Conservation (phyloP, 106 monocot species). For the Dendrobium catenatum region DNA sequence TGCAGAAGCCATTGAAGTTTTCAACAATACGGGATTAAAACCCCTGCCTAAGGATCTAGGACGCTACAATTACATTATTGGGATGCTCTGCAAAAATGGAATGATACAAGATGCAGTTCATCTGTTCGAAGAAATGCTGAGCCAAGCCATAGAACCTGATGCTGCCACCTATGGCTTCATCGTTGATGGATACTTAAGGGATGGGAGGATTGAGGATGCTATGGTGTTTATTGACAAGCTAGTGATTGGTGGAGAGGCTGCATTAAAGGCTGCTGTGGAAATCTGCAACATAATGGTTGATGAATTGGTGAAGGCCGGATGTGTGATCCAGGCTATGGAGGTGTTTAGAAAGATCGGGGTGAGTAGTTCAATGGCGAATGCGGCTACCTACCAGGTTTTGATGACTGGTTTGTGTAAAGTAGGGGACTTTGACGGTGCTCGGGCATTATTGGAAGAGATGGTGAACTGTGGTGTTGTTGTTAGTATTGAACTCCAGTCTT, state of each 20-base stretch:
- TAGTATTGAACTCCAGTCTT: slow-evolving; percentile 28
- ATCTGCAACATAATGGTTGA: slow-evolving; percentile 61
- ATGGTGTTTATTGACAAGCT: slow-evolving; percentile 49
- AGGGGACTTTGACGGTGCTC: slow-evolving; percentile 41
- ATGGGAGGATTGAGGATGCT: slow-evolving; percentile 38
- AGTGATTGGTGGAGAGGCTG: slow-evolving; percentile 27
- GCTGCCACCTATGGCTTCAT: slow-evolving; percentile 49
- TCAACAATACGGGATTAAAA: slow-evolving; percentile 51
- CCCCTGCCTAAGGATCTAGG: slow-evolving; percentile 53
- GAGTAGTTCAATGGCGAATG: slow-evolving; percentile 41
- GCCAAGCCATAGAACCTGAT: slow-evolving; percentile 50
- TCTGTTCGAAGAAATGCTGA: slow-evolving; percentile 68
- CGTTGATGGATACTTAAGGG: slow-evolving; percentile 44
- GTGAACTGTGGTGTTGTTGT: slow-evolving; percentile 22
- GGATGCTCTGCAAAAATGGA: slow-evolving; percentile 55
- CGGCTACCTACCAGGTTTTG: slow-evolving; percentile 41
- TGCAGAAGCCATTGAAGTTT: slow-evolving; percentile 58
- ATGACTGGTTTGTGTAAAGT: slow-evolving; percentile 50
- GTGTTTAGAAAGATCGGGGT: slow-evolving; percentile 54
- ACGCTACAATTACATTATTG: slow-evolving; percentile 68
- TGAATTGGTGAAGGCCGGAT: slow-evolving; percentile 50
- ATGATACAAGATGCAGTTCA: slow-evolving; percentile 39
- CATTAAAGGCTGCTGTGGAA: slow-evolving; percentile 35
- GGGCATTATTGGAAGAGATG: slow-evolving; percentile 56
- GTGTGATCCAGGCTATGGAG: slow-evolving; percentile 25